Conservation (phyloP, 2,329 filamentous ascomycete genomes). For the Gnomoniopsis sp. region DNA sequence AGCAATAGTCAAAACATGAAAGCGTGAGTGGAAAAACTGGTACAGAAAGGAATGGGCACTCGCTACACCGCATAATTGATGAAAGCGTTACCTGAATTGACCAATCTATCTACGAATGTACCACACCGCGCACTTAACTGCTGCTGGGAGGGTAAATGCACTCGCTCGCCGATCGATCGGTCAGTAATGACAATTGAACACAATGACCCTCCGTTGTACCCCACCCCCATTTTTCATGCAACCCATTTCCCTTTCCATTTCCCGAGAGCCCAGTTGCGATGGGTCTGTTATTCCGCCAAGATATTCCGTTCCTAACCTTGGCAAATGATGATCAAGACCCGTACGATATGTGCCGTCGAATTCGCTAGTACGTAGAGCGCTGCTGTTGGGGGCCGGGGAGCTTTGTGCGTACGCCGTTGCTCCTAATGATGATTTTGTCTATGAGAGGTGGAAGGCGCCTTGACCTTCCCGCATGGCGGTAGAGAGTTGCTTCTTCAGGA, state of each 20-base stretch:
- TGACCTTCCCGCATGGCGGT: constrained; percentile 93
- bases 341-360: neutral
- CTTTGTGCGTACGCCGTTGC: neutral
- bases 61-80: neutral
- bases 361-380: constrained; percentile 1
- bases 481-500: constrained; percentile 73
- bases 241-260: constrained; percentile 2
- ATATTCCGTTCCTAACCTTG: constrained; percentile 4
- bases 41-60: too few species aligned
- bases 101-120: constrained; percentile 18
- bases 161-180: constrained; percentile 8
- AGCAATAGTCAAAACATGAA: too few species aligned
- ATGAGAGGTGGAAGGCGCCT: constrained; percentile 95
- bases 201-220: neutral
- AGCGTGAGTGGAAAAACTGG: too few species aligned
- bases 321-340: constrained; percentile 7
- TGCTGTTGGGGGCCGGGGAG: neutral
- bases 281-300: constrained; percentile 12
- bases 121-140: constrained; percentile 9
- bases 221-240: constrained; percentile 10
- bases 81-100: constrained; percentile 9
- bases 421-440: constrained; percentile 22
- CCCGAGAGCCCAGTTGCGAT: neutral
- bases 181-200: constrained; percentile 7
- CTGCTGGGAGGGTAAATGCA: constrained; percentile 1